These are phyloP conservation scores for Emericellopsis terricola DNA, from an alignment of 495 filamentous ascomycete genomes.

Conservation along the genomic window DNA sequence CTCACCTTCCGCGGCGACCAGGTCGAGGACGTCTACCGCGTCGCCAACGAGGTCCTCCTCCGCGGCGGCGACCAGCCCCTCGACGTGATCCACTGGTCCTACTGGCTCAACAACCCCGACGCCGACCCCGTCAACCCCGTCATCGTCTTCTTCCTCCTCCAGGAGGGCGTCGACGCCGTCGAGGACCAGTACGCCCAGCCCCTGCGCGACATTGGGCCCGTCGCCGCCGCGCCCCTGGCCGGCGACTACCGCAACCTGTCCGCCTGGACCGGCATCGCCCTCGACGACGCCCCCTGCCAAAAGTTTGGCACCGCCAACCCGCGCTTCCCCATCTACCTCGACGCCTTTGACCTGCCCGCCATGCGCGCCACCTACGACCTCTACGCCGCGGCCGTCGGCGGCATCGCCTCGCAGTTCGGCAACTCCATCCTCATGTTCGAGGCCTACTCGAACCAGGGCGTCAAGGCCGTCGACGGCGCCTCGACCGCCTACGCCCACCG, in stretches of 20 bases:
- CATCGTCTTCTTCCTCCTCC: conserved; percentile 32
- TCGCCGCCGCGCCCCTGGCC: conserved; percentile 11
- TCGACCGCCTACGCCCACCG: conserved; percentile 28
- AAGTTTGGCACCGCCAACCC: too few species aligned
- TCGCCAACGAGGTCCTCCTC: conserved; percentile 22
- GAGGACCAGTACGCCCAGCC: conserved; percentile 21
- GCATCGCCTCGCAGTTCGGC: conserved; percentile 8
- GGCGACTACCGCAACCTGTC: conserved; percentile 27
- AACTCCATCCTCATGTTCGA: conserved; percentile 36
- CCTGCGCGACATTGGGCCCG: conserved; percentile 25
- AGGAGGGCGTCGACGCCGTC: conserved; percentile 26
- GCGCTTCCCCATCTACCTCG: conserved; percentile 30
- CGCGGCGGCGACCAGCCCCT: conserved; percentile 17
- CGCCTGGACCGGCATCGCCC: conserved; percentile 20
- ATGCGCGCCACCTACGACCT: conserved; percentile 20
- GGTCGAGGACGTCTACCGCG: conserved; percentile 26
- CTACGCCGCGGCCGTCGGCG: conserved; percentile 13
- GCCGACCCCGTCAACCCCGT: conserved; percentile 24
- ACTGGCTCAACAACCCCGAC: conserved; percentile 27
- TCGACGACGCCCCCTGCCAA: conserved; percentile 21
- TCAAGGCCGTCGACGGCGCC: conserved; percentile 15
- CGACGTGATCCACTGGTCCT: neutral
- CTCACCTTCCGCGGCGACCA: conserved; percentile 29
- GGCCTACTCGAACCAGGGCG: conserved; percentile 29
- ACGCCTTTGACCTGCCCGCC: conserved; percentile 27